Evolutionary conservation across 495 filamentous ascomycete species (phyloP), one percentile per base, ranked within the genome.

Genomic region (Jackrogersella multiformis): DNA sequence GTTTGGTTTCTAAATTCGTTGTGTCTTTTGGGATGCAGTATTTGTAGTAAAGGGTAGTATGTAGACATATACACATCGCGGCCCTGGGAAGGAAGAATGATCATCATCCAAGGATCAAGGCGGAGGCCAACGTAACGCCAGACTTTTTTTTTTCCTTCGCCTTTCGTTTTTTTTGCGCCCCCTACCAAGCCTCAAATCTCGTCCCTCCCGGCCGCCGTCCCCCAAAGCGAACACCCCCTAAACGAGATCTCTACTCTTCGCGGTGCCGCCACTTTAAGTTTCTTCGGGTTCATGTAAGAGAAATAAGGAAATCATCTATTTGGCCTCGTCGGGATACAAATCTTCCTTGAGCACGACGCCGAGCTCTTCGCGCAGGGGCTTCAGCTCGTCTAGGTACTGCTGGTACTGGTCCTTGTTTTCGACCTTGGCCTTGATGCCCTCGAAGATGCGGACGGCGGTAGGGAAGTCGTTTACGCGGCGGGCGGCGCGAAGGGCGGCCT

Each of bases 401-500:
- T 97, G 85, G 84, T 99, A 99, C 84, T 99, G 95, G 69, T 88
- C 86, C 79, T 90, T 88, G 87, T 95, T 98, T 84, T 99, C 96
- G 70, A 98, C 96, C 87, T 99, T 99, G 81, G 92, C 92, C 83
- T 97, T 97, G 87, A 99, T 90, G 75, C 94, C 95, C 85, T 99
- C 95, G 80, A 99, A 99, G 76, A 99, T 89, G 64, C 95, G 88
- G 70, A 98, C 95, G 68, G 95, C 96, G 63, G 95, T 98, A 69
- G 95, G 94, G 86, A 89, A 98, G 85, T 99, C 95, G 82, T 99
- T 97, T 76, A 99, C 96, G 78, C 95, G 87, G 75, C 95, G 85
- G 52, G 95, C 95, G 64, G 95, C 95, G 78, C 86, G 89, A 56
- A 99, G 86, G 56, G 95, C 95, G 70, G 95, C 94, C 71, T 87